A percentile compares a stretch with the other conserved stretches of the same genome.
Conservation (phyloP, 139 green algal species). For the Picochlorum sp. region DNA sequence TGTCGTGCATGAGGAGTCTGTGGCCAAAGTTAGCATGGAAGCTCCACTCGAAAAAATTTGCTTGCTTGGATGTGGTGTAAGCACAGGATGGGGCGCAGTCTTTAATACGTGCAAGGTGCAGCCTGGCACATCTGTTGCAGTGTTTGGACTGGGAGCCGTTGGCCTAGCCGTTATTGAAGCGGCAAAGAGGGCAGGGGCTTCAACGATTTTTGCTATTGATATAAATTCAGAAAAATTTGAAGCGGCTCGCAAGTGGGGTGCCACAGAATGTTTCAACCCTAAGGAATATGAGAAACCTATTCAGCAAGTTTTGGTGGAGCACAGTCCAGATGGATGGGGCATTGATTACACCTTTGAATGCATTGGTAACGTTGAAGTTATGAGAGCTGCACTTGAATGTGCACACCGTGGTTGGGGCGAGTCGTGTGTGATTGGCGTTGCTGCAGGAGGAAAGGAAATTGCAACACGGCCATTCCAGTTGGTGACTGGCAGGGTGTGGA, state of each 20-base stretch:
- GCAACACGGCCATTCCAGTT: constrained; percentile 88
- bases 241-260: constrained; percentile 70
- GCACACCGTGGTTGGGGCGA: constrained; percentile 81
- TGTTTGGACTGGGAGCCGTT: constrained; percentile 81
- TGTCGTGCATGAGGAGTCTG: constrained; percentile 84
- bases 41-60: constrained; percentile 76
- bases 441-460: constrained; percentile 40
- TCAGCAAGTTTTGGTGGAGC: constrained; percentile 69
- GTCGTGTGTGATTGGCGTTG: constrained; percentile 59
- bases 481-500: constrained; percentile 83
- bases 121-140: constrained; percentile 71
- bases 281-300: constrained; percentile 72
- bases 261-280: constrained; percentile 81
- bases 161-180: constrained; percentile 88
- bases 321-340: constrained; percentile 75
- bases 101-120: constrained; percentile 90
- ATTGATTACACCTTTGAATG: constrained; percentile 95
- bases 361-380: constrained; percentile 85
- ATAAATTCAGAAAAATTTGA: constrained; percentile 82
- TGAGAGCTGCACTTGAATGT: constrained; percentile 90
- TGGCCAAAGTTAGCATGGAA: constrained; percentile 62
- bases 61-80: constrained; percentile 77
- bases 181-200: constrained; percentile 54
- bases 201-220: constrained; percentile 88
- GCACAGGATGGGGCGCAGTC: constrained; percentile 87